Evolutionary conservation across 1,139 yeast species (phyloP), one percentile per base, ranked within the genome.

Genomic region (Geotrichum aggregatum): DNA sequence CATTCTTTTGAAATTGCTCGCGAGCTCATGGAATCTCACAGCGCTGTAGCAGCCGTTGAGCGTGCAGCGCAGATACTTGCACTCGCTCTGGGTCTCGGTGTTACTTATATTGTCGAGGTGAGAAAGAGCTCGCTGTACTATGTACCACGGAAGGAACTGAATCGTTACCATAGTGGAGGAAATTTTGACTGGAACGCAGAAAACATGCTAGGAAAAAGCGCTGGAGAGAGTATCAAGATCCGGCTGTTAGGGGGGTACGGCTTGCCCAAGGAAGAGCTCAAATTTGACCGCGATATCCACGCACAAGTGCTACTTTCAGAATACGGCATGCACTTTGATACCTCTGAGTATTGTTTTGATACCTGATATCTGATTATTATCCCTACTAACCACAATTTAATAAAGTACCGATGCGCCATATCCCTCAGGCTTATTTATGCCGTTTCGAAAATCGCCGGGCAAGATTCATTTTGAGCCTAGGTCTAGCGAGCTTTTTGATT

Each of bases 31-130:
- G 63, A 66, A n/a, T 69, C 74, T 39, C 73, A 74, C 4, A 75
- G 75, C 47, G 67, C 61, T 3, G 54, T 57, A 11, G 59, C 58
- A 10, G 69, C 69, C 1, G 56, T 65, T 13, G 59, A 60, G 19
- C 56, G 58, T 48, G 70, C 70, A 6, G 71, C 82, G 31, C 71
- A 71, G 51, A 64, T 72, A 1, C 60, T 83, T 4, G 62, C 73
- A 13, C 66, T 66, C 2, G 66, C 69, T 33, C 69, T 75, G 52
- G 69, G 71, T 0, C 68, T 78, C 51, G 77, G 77, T 49, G 70
- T 79, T 53, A 84, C 78, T 0, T 82, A 79, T 60, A 70, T 83
- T 14, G 66, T 81, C 57, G 87, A 84, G 60, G 72, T 82, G 2
- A 69, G 83, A 54, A 71, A 76, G 2, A 52, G 59, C 35, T 40